These are phyloP conservation scores for Ogataea populi-albae DNA, from an alignment of 805 yeast species.

Conservation along the genomic window DNA sequence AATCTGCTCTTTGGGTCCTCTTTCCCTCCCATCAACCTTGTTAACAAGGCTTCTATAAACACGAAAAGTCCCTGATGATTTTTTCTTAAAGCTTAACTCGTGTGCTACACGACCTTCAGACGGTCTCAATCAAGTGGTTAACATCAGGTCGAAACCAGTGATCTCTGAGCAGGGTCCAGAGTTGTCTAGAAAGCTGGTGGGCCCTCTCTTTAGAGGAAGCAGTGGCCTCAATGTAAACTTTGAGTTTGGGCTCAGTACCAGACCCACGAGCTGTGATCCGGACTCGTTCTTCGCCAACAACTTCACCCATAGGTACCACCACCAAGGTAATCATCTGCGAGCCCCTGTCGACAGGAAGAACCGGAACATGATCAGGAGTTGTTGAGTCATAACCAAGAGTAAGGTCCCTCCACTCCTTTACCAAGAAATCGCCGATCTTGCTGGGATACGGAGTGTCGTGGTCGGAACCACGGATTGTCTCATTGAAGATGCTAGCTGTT, in stretches of 20 bases:
- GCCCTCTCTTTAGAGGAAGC: constrained; percentile 50
- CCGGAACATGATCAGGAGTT: constrained; percentile 55
- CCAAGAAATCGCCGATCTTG: constrained; percentile 54
- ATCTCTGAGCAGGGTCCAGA: constrained; percentile 59
- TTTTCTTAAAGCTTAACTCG: constrained; percentile 2
- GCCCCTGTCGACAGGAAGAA: constrained; percentile 63
- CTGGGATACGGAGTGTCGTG: constrained; percentile 38
- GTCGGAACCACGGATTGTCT: constrained; percentile 34
- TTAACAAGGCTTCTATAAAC: too few species aligned
- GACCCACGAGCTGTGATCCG: constrained; percentile 89
- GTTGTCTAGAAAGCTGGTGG: constrained; percentile 46
- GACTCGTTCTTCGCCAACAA: constrained; percentile 36
- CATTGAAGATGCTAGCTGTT: constrained; percentile 54
- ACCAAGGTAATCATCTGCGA: constrained; percentile 85
- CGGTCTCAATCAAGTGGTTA: constrained; percentile 37
- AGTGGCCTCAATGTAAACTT: constrained; percentile 83
- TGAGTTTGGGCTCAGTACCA: constrained; percentile 94
- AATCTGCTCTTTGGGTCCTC: too few species aligned
- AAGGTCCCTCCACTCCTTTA: constrained; percentile 75
- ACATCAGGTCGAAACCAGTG: constrained; percentile 71
- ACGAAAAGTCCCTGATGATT: not conserved
- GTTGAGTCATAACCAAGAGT: constrained; percentile 78
- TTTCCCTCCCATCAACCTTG: too few species aligned
- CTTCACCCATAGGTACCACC: constrained; percentile 32
- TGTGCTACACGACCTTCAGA: constrained; percentile 14